Conservation (phyloP, 495 filamentous ascomycete species). For the Trichocladium uniseriatum region DNA sequence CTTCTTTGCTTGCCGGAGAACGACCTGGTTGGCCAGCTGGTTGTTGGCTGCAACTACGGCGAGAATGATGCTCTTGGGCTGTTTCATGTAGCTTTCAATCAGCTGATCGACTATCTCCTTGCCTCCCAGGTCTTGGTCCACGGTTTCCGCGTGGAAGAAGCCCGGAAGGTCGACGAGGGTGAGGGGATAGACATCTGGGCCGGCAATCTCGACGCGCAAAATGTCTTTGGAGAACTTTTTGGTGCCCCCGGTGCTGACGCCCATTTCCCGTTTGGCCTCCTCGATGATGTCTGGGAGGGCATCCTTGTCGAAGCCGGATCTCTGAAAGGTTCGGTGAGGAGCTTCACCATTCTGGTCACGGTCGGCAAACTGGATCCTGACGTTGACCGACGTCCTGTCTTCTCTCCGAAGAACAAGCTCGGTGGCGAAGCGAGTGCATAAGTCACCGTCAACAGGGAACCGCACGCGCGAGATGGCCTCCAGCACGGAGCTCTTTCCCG, state of each 20-base stretch:
- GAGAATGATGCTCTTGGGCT: slow-evolving; percentile 47
- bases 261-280: slow-evolving; percentile 34
- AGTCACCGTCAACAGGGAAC: slow-evolving; percentile 44
- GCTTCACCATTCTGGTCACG: too few species aligned
- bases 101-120: slow-evolving; percentile 43
- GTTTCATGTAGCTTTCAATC: slow-evolving; percentile 48
- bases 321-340: not conserved
- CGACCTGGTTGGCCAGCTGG: slow-evolving; percentile 40
- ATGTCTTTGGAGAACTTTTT: slow-evolving; percentile 50
- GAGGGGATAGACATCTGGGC: slow-evolving; percentile 51
- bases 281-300: slow-evolving; percentile 38
- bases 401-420: slow-evolving; percentile 45
- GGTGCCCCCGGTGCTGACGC: slow-evolving; percentile 12
- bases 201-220: slow-evolving; percentile 52
- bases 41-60: slow-evolving; percentile 48
- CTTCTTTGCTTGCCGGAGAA: slow-evolving; percentile 33
- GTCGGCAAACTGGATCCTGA: slow-evolving; percentile 31
- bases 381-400: slow-evolving; percentile 18
- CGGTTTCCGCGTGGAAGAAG: slow-evolving; percentile 41
- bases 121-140: slow-evolving; percentile 33
- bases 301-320: slow-evolving; percentile 18
- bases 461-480: slow-evolving; percentile 56
- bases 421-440: slow-evolving; percentile 49
- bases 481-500: slow-evolving; percentile 59
- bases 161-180: slow-evolving; percentile 61